Conservation (phyloP, 139 green algal species). For the Coelastrella sp. region DNA sequence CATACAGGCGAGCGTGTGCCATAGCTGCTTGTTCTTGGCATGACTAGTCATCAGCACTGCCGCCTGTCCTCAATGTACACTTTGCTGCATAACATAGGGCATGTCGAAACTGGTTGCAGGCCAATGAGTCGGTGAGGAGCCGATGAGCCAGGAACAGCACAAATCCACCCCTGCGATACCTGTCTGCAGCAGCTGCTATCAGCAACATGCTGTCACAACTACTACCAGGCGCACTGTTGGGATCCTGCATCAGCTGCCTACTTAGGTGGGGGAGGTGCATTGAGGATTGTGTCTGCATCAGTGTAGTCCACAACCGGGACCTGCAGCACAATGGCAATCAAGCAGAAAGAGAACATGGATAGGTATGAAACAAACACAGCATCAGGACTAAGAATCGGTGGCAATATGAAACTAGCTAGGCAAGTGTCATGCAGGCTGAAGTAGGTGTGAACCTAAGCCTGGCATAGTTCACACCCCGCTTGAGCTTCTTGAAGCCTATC, state of each 20-base stretch:
- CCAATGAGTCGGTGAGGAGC: no score
- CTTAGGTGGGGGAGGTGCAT: slow-evolving; percentile 41
- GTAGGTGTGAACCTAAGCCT: no score
- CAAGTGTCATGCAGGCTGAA: no score
- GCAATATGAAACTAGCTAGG: not conserved
- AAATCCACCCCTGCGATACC: no score
- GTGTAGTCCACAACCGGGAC: slow-evolving; percentile 65
- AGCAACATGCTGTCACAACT: not conserved
- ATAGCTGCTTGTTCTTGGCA: no score
- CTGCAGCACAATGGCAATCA: slow-evolving; percentile 28
- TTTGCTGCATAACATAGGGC: no score
- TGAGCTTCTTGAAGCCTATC: not conserved
- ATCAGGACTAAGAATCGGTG: no score
- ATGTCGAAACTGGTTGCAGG: no score
- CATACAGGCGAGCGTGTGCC: no score
- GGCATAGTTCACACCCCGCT: not conserved
- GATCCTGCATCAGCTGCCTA: not conserved
- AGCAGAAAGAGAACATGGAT: not conserved
- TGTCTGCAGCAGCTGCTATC: not conserved
- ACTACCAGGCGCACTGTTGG: not conserved
- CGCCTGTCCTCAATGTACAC: no score
- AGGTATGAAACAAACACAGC: not conserved
- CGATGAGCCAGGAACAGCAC: no score
- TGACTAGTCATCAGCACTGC: no score
- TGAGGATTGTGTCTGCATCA: slow-evolving; percentile 50